These are phyloP conservation scores for Penicillium concentricum DNA, from an alignment of 2,329 filamentous ascomycete genomes.

Conservation along the genomic window DNA sequence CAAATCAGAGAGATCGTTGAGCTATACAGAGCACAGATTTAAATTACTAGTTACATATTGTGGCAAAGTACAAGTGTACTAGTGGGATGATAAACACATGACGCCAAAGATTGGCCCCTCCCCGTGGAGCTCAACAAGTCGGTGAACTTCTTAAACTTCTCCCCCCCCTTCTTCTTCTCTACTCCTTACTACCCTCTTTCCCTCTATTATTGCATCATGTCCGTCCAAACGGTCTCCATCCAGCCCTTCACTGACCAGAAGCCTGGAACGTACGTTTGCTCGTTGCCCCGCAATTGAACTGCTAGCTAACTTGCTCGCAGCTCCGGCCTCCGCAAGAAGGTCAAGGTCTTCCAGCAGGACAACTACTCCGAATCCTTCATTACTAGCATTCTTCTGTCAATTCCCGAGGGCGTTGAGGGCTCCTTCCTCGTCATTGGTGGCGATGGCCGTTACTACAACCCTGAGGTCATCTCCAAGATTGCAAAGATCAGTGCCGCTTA, in stretches of 20 bases:
- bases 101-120: conserved; percentile 16
- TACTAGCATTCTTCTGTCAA: conserved; percentile 89
- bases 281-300: neutral
- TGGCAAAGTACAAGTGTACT: neutral
- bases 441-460: conserved; percentile 96
- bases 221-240: conserved; percentile 61
- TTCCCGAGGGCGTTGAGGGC: conserved; percentile 87
- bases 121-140: conserved; percentile 23
- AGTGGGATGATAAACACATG: conserved; percentile 30
- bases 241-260: conserved; percentile 94
- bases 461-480: conserved; percentile 93
- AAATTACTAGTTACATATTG: neutral
- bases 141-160: conserved; percentile 21
- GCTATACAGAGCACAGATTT: neutral
- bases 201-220: conserved; percentile 7
- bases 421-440: conserved; percentile 94
- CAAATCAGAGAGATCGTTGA: neutral
- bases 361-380: conserved; percentile 98
- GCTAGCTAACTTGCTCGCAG: conserved; percentile 49
- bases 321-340: conserved; percentile 98
- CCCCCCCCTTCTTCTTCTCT: conserved; percentile 5
- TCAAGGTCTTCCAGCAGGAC: conserved; percentile 91
- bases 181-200: conserved; percentile 4
- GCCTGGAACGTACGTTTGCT: conserved; percentile 87
- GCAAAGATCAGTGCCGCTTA: conserved; percentile 96